phyloP scores from a whole-genome alignment of 805 yeast genomes.

The Blastobotrys parvus region DNA sequence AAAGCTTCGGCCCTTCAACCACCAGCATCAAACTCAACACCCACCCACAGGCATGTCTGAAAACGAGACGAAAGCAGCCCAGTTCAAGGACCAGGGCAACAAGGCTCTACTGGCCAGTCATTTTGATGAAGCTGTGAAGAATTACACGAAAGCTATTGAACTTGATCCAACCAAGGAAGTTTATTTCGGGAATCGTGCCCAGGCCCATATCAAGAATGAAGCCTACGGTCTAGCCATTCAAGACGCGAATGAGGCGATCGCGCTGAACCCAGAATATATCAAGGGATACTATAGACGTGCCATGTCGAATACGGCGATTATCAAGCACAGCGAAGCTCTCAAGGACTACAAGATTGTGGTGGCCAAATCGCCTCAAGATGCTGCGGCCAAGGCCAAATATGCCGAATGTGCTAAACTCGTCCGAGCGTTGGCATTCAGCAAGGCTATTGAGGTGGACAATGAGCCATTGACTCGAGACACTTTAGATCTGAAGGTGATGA shows the following conservation, averaged over 20 bases:
- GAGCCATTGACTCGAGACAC: conserved; percentile 40
- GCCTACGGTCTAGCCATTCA: conserved; percentile 75
- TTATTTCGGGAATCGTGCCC: conserved; percentile 78
- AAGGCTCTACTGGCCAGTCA: conserved; percentile 50
- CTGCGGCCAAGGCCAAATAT: conserved; percentile 52
- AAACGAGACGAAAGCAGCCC: conserved; percentile 6
- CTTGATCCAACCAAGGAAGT: conserved; percentile 53
- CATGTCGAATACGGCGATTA: conserved; percentile 64
- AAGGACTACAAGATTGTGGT: conserved; percentile 60
- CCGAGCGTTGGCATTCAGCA: conserved; percentile 70
- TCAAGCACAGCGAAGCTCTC: conserved; percentile 68
- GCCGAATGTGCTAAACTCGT: conserved; percentile 57
- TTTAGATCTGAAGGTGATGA: conserved; percentile 27
- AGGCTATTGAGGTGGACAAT: conserved; percentile 74
- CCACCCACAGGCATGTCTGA: neutral
- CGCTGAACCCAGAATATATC: conserved; percentile 53
- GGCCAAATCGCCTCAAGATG: conserved; percentile 56
- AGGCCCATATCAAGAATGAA: conserved; percentile 78
- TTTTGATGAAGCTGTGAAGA: conserved; percentile 53
- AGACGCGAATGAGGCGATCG: conserved; percentile 71
- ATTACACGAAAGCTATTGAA: conserved; percentile 65
- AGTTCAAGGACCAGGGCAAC: conserved; percentile 60
- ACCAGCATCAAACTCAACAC: neutral
- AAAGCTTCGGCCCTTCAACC: neutral
- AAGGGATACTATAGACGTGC: conserved; percentile 89